Percentiles rank a stretch among this genome's conserved stretches.
phyloP scores from a whole-genome alignment of 2,329 filamentous ascomycete genomes.

The Beauveria sp. region DNA sequence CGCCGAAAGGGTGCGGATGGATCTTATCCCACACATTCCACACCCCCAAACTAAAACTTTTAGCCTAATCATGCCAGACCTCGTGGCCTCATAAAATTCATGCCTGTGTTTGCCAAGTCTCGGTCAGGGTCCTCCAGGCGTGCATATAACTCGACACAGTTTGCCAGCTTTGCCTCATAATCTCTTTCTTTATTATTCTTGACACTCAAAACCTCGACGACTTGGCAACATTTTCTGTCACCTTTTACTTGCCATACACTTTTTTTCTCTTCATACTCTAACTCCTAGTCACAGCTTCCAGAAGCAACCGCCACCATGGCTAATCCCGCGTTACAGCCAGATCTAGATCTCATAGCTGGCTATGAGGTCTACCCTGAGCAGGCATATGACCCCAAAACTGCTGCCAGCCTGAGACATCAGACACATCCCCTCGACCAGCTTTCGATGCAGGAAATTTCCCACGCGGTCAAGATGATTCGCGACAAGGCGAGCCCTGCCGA shows the following conservation, averaged over 20 bases:
- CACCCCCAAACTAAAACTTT: slow-evolving; percentile 2
- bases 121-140: neutral
- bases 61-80: slow-evolving; percentile 3
- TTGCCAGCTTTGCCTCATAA: neutral
- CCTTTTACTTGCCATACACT: neutral
- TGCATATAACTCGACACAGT: slow-evolving; percentile 4
- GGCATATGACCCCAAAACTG: slow-evolving; percentile 31
- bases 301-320: slow-evolving; percentile 14
- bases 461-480: slow-evolving; percentile 41
- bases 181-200: neutral
- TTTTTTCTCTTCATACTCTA: neutral
- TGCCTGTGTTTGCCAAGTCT: neutral
- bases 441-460: slow-evolving; percentile 44
- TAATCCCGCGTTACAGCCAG: slow-evolving; percentile 18
- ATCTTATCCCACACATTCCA: slow-evolving; percentile 10
- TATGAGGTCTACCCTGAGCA: slow-evolving; percentile 34
- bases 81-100: neutral
- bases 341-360: slow-evolving; percentile 35
- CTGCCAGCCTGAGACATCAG: slow-evolving; percentile 25
- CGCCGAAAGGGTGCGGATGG: slow-evolving; percentile 9
- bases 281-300: neutral
- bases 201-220: neutral
- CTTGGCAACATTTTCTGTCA: neutral
- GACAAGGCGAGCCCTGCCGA: slow-evolving; percentile 25
- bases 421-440: slow-evolving; percentile 42